Evolutionary conservation across 768 basidiomycete genomes (phyloP), one percentile per base, ranked within the genome.

Genomic region (Xerocomus potaroensis): DNA sequence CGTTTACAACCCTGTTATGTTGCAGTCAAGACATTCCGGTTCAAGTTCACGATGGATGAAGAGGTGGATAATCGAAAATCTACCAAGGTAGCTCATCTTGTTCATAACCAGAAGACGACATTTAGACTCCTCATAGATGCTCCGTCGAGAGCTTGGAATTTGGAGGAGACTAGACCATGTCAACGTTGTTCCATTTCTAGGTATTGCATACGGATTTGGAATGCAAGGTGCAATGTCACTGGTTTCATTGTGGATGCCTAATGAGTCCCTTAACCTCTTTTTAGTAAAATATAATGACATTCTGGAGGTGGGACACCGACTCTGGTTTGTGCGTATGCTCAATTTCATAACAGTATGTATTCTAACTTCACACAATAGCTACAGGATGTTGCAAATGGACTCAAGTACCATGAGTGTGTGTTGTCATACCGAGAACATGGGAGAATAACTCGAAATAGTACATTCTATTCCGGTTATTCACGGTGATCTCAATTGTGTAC

Each of bases 191-290:
- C 65, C 61, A 2, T 55, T 67, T 23, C 52, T 58, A 16, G 65
- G 65, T 10, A 47, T 58, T 15, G 51, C 51, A 5, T 39, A 48
- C 2, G 60, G 56, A 2, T 68, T 66, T 50, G 64, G 63, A 9
- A 55, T 55, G 34, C 39, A 16, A 2, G 55, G 19, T 5, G 7
- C 54, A 12, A 45, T 47, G 24, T 63, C 66, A 2, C 47, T 68
- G 54, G 65, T 67, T 5, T 64, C 61, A 4, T 52, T 52, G 3
- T 67, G 65, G 65, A 53, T 63, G 49, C 57, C 60, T 2, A 63
- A 65, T 21, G 62, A 53, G 12, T 56, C 52, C 0, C 45, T 68
- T 15, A 55, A 44, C 6, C 23, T 23, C 1, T 62, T 63, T 39
- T 36, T 66, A 11, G 29, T 8, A 1, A 52, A 41, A 12, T 12